phyloP scores from a whole-genome alignment of 208 protist species.

The Wallacemonas rigidus region DNA sequence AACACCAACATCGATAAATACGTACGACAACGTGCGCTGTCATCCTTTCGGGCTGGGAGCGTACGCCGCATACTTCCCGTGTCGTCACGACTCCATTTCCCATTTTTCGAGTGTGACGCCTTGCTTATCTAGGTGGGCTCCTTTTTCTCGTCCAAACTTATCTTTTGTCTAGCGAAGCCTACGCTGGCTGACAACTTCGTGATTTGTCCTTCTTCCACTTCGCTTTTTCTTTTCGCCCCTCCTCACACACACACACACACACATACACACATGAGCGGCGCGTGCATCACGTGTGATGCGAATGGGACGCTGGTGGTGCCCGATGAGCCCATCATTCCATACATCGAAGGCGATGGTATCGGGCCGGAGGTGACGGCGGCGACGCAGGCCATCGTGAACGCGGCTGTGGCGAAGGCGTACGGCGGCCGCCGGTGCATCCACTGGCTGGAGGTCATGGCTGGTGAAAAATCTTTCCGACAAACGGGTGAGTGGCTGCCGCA shows the following conservation, averaged over 20 bases:
- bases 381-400: conserved; percentile 35
- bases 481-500: conserved; percentile 36
- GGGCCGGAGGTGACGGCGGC: conserved; percentile 44
- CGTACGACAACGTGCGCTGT: too few relatives aligned
- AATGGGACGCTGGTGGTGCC: conserved; percentile 26
- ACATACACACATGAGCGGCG: conserved; percentile 6
- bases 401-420: conserved; percentile 48
- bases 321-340: conserved; percentile 43
- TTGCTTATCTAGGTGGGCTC: too few relatives aligned
- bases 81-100: too few relatives aligned
- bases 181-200: not conserved
- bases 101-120: too few relatives aligned
- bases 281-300: conserved; percentile 8
- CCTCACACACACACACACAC: not conserved
- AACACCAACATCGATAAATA: too few relatives aligned
- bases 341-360: conserved; percentile 55
- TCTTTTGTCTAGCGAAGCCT: too few relatives aligned
- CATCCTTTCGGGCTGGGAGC: too few relatives aligned
- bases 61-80: too few relatives aligned
- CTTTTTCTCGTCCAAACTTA: too few relatives aligned
- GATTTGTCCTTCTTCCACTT: not conserved
- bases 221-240: not conserved
- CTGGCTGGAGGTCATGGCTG: conserved; percentile 50
- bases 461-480: conserved; percentile 32
- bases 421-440: conserved; percentile 25